Percentiles rank a stretch among this genome's conserved stretches.
phyloP scores from a whole-genome alignment of 2,329 filamentous ascomycete species.

The Trichoderma pleuroti region DNA sequence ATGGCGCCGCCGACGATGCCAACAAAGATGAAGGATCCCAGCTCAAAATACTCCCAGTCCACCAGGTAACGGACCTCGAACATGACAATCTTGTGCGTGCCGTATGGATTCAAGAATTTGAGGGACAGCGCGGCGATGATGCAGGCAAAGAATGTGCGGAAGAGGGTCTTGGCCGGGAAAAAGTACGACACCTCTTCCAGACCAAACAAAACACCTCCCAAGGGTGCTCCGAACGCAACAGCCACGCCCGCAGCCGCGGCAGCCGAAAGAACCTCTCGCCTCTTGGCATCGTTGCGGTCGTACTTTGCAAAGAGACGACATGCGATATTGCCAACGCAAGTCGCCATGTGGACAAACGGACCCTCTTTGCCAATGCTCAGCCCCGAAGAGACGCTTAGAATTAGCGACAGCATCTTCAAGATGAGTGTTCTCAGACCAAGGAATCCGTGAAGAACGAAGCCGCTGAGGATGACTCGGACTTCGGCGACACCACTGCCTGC shows the following conservation, averaged over 20 bases:
- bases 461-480: constrained; percentile 95
- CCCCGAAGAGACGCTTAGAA: constrained; percentile 88
- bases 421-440: constrained; percentile 82
- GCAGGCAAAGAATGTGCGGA: constrained; percentile 97
- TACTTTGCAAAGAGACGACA: constrained; percentile 95
- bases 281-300: constrained; percentile 87
- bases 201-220: constrained; percentile 85
- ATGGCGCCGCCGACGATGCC: constrained; percentile 79
- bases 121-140: constrained; percentile 87
- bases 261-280: constrained; percentile 89
- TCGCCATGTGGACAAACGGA: constrained; percentile 95
- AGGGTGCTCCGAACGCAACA: constrained; percentile 87
- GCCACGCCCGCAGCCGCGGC: constrained; percentile 88
- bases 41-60: constrained; percentile 93
- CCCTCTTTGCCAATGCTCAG: constrained; percentile 92
- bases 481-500: constrained; percentile 95
- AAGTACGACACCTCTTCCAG: constrained; percentile 96
- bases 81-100: constrained; percentile 92
- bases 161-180: constrained; percentile 94
- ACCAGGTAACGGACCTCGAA: constrained; percentile 88
- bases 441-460: constrained; percentile 95
- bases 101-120: constrained; percentile 94
- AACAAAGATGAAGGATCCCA: constrained; percentile 78
- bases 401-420: constrained; percentile 77
- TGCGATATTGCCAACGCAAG: constrained; percentile 91